Base-by-base conservation (phyloP, 139 green algal species). In the Diplosphaera chodatii region DNA sequence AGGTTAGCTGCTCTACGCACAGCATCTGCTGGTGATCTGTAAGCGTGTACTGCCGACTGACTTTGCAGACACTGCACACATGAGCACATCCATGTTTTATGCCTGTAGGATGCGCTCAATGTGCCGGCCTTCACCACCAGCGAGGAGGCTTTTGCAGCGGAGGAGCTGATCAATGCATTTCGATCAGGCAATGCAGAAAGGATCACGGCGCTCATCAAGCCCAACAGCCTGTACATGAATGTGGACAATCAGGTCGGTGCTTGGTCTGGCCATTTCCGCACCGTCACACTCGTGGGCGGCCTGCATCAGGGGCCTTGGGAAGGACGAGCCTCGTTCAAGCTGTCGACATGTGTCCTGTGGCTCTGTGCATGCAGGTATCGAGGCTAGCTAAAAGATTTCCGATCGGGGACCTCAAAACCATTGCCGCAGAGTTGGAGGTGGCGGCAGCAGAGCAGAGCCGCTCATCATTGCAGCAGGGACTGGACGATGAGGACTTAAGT, bases 161-260 rank as follows among this genome's bases (percentile, higher is more conserved):
- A 94, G 23, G 82, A 78, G 0, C 77, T 96, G 66, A 85, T 96
- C 55, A 66, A 87, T 40, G 89, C 89, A 27, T 95, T 92, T 77
- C 81, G 84, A 77, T 83, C 59, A 5, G 70, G 63, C 16, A 41
- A 74, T 27, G 67, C 48, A 6, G 74, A 77, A 8, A 33, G 28
- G 25, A 65, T 85, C 22, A n/a, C 55, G 37, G 40, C 33, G 21
- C 37, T 73, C 32, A 67, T 85, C 18, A 48, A 69, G 16, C 32
- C 18, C 27, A 65, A 74, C 29, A 3, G 4, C 0, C 27, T 69
- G 20, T 87, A 83, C 67, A 77, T 69, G 23, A 66, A 87, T 8
- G 74, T 86, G 1, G 85, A 85, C 67, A 82, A 84, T 32, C 67
- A 74, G 66, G 76, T 82, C n/a, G 48, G n/a, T n/a, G n/a, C n/a